A percentile compares a stretch with the other conserved stretches of the same genome.
phyloP scores from a whole-genome alignment of 257 asterid genomes.

The Prunella vulgaris region DNA sequence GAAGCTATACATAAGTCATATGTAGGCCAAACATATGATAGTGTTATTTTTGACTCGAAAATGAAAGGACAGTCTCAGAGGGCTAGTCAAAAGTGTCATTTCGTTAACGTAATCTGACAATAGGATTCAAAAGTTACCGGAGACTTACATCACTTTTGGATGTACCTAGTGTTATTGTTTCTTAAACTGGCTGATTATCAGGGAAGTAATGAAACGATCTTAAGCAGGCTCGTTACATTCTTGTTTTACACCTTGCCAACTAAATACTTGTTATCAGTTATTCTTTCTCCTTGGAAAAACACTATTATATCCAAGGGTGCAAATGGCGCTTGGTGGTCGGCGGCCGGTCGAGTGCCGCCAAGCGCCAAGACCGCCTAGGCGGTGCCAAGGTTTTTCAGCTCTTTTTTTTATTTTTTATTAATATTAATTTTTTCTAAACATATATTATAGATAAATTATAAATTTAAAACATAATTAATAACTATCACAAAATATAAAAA shows the following conservation, averaged over 20 bases:
- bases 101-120: background rate
- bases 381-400: no score
- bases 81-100: conserved; percentile 9
- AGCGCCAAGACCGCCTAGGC: no score
- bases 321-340: no score
- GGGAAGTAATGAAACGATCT: background rate
- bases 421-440: no score
- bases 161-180: background rate
- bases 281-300: background rate
- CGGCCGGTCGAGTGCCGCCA: no score
- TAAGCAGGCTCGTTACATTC: background rate
- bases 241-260: background rate
- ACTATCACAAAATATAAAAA: no score
- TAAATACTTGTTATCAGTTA: background rate
- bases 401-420: no score
- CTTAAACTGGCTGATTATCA: background rate
- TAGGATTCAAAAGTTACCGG: no score
- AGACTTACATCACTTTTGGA: background rate
- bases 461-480: no score
- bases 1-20: conserved; percentile 37
- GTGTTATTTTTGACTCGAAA: conserved; percentile 26
- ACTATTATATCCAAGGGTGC: background rate
- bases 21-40: conserved; percentile 28
- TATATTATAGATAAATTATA: no score
- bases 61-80: conserved; percentile 17